These are phyloP conservation scores for Pichia eremophila DNA, from an alignment of 805 yeast species.

Conservation along the genomic window DNA sequence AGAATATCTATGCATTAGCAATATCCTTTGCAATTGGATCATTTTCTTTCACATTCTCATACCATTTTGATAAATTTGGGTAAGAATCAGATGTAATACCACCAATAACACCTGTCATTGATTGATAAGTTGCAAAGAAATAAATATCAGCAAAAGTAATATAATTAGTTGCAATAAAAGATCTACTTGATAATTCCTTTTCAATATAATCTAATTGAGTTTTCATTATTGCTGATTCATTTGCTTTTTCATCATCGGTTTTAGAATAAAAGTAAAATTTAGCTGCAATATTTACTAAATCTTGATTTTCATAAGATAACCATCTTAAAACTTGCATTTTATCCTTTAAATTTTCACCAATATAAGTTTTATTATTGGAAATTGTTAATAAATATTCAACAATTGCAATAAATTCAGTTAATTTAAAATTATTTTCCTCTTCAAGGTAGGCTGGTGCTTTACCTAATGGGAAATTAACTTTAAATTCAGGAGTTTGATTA, in stretches of 20 bases:
- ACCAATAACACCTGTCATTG: too few relatives aligned
- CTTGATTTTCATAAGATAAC: conserved; percentile 66
- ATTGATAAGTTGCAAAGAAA: not conserved
- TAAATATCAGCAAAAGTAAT: conserved; percentile 6
- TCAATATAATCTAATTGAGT: not conserved
- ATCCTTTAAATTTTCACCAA: conserved; percentile 52
- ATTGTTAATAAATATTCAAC: conserved; percentile 33
- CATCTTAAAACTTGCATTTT: conserved; percentile 59
- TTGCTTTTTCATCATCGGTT: conserved; percentile 6
- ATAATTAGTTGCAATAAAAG: conserved; percentile 3
- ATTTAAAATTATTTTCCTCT: conserved; percentile 48
- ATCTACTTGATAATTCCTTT: conserved; percentile 2
- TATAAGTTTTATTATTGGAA: conserved; percentile 32
- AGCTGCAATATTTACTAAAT: conserved; percentile 19
- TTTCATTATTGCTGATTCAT: not conserved
- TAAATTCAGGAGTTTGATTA: conserved; percentile 33
- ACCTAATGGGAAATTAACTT: conserved; percentile 49
- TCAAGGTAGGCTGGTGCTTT: conserved; percentile 58
- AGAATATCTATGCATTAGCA: too few relatives aligned
- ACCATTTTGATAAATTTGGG: conserved; percentile 2
- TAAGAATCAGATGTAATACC: not conserved
- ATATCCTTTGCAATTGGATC: not conserved
- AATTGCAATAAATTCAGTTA: conserved; percentile 59
- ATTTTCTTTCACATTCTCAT: not conserved
- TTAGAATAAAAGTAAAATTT: not conserved